Evolutionary conservation across 768 basidiomycete species (phyloP).

Genomic region (Leucosporidium yakuticum): DNA sequence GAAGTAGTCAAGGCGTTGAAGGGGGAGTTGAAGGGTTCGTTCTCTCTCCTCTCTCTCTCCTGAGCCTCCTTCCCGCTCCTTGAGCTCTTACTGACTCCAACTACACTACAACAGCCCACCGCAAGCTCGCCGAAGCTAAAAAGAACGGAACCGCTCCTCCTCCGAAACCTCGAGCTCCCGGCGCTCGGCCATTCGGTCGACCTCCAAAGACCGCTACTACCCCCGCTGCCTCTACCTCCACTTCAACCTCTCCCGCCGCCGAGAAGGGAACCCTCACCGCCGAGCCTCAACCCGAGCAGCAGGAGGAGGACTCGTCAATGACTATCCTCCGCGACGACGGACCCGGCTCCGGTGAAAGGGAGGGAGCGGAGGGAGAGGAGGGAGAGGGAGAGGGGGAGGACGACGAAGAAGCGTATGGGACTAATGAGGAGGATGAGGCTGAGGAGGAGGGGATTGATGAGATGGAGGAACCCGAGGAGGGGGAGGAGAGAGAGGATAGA

Average conservation of each 20-base stretch:
- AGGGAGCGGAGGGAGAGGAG: slow-evolving; percentile 62
- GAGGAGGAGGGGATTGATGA: slow-evolving; percentile 48
- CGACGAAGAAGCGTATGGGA: slow-evolving; percentile 55
- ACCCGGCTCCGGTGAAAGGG: slow-evolving; percentile 62
- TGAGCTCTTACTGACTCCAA: neutral
- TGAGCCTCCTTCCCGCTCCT: neutral
- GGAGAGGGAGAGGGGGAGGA: slow-evolving; percentile 41
- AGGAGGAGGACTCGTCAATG: slow-evolving; percentile 25
- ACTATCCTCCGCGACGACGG: slow-evolving; percentile 46
- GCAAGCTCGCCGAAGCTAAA: slow-evolving; percentile 6
- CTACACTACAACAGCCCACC: neutral
- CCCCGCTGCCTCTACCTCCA: neutral
- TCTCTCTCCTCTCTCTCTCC: neutral
- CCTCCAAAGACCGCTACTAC: neutral
- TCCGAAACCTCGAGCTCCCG: too few species aligned
- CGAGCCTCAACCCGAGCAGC: slow-evolving; percentile 49
- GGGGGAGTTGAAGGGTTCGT: slow-evolving; percentile 32
- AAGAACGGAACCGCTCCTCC: slow-evolving; percentile 1
- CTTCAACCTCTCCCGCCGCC: slow-evolving; percentile 46
- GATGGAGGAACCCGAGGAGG: slow-evolving; percentile 53
- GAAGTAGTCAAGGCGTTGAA: slow-evolving; percentile 23
- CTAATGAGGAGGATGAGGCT: slow-evolving; percentile 51
- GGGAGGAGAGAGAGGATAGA: slow-evolving; percentile 48
- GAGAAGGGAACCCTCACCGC: slow-evolving; percentile 45
- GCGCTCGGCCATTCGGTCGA: too few species aligned